Percentiles rank a stretch among this genome's conserved stretches.
These are phyloP conservation scores for Rhytidhysteron rufulum DNA, from an alignment of 2,329 filamentous ascomycete species.

Conservation along the genomic window DNA sequence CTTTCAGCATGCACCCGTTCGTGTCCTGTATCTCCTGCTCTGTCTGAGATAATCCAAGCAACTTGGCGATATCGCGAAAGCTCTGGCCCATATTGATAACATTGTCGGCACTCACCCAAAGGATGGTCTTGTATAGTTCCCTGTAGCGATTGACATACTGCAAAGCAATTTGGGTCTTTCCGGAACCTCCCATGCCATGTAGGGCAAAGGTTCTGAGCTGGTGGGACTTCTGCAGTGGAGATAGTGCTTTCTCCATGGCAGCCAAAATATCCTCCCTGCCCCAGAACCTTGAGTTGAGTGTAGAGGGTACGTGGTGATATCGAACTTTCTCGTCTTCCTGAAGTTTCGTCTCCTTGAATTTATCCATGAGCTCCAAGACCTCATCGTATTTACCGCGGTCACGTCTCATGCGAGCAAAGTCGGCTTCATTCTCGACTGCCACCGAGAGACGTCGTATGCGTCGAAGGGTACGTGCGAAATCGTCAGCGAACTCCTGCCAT, in stretches of 20 bases:
- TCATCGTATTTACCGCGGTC: conserved; percentile 10
- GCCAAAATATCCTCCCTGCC: conserved; percentile 11
- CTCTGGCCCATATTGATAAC: conserved; percentile 5
- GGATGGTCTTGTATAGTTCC: conserved; percentile 8
- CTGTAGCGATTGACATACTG: conserved; percentile 6
- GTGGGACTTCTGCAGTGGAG: no score
- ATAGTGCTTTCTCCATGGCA: no score
- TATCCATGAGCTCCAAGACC: conserved; percentile 10
- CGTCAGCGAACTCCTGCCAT: conserved; percentile 19
- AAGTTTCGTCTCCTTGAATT: conserved; percentile 8
- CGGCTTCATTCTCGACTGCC: conserved; percentile 24
- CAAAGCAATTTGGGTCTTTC: conserved; percentile 12
- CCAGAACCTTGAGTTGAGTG: conserved; percentile 11
- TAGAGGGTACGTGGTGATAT: conserved; percentile 13
- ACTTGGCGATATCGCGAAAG: conserved; percentile 5
- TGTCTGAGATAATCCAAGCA: no score
- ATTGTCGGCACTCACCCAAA: conserved; percentile 11
- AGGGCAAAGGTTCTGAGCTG: no score
- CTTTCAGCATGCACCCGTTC: no score
- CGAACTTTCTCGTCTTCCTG: not conserved
- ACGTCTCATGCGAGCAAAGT: conserved; percentile 20
- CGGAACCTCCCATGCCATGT: conserved; percentile 11
- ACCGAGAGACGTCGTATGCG: conserved; percentile 22
- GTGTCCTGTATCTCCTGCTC: no score
- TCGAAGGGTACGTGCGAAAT: conserved; percentile 14